Conservation (phyloP, 768 basidiomycete species). For the Suillus sp. region DNA sequence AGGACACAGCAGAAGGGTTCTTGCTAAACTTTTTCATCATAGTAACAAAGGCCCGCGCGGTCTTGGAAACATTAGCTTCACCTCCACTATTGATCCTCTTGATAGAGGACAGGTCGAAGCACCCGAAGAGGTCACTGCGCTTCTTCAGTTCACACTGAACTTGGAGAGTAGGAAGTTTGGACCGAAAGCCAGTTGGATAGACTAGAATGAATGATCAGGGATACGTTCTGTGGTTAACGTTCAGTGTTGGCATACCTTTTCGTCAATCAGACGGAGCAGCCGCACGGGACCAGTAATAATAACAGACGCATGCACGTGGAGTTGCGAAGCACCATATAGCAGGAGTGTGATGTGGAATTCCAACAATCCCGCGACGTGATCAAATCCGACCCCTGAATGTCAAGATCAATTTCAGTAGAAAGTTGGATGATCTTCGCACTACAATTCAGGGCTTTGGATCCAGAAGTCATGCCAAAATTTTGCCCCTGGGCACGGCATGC, state of each 20-base stretch:
- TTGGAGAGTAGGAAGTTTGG: constrained; percentile 47
- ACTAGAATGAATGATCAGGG: constrained; percentile 20
- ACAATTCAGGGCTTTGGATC: constrained; percentile 44
- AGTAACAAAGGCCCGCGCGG: constrained; percentile 39
- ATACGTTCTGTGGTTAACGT: constrained; percentile 20
- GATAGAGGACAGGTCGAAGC: constrained; percentile 38
- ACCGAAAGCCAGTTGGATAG: constrained; percentile 36
- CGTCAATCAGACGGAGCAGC: constrained; percentile 36
- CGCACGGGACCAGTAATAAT: constrained; percentile 27
- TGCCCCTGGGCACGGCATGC: constrained; percentile 36
- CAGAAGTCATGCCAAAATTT: constrained; percentile 35
- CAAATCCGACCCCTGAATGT: too few relatives aligned
- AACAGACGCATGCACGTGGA: constrained; percentile 25
- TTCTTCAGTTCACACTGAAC: constrained; percentile 35
- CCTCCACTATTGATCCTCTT: constrained; percentile 43
- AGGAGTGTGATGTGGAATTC: constrained; percentile 44
- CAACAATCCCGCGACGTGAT: constrained; percentile 45
- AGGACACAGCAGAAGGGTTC: constrained; percentile 16
- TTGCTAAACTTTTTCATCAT: constrained; percentile 32
- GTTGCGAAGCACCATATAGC: constrained; percentile 31
- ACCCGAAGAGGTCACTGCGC: constrained; percentile 26
- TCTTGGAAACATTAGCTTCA: constrained; percentile 42
- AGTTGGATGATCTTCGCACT: constrained; percentile 1
- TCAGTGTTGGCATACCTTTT: constrained; percentile 32
- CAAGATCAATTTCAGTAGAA: neutral